These are phyloP conservation scores for Solanum virginianum DNA, from an alignment of 257 asterid species.

Conservation along the genomic window DNA sequence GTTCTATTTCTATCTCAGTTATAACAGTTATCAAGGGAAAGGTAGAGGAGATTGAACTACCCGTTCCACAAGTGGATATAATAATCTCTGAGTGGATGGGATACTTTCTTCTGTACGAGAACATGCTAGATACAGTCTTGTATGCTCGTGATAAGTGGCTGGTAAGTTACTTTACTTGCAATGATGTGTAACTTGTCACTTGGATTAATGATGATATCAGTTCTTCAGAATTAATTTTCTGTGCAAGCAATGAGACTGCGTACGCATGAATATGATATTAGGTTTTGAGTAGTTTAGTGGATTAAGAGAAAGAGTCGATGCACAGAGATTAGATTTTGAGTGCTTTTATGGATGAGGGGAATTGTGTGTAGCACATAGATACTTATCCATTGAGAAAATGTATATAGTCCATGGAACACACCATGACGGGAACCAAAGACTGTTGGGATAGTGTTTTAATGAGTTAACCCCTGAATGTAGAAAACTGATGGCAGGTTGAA, in stretches of 20 bases:
- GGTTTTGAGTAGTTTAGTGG: background rate
- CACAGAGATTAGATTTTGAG: background rate
- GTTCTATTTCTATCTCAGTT: slow-evolving; percentile 29
- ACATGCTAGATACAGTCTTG: slow-evolving; percentile 82
- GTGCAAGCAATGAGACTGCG: background rate
- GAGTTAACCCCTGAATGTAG: background rate
- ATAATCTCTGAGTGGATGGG: slow-evolving; percentile 99
- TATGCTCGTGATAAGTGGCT: slow-evolving; percentile 97
- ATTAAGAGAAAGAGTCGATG: background rate
- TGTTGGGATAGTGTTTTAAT: background rate
- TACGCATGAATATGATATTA: background rate
- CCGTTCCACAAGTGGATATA: slow-evolving; percentile 81
- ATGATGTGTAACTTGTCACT: background rate
- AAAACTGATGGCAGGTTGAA: background rate
- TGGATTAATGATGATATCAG: background rate
- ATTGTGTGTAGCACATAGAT: background rate
- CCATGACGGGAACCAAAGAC: background rate
- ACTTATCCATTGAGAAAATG: background rate
- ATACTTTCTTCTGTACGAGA: slow-evolving; percentile 75
- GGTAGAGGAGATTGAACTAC: slow-evolving; percentile 94
- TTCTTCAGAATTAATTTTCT: background rate
- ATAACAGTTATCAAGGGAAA: slow-evolving; percentile 88
- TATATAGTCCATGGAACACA: background rate
- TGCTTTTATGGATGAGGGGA: background rate
- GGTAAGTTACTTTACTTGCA: slow-evolving; percentile 25